Conservation (phyloP, 2,329 filamentous ascomycete genomes). For the Fusarium sp. region DNA sequence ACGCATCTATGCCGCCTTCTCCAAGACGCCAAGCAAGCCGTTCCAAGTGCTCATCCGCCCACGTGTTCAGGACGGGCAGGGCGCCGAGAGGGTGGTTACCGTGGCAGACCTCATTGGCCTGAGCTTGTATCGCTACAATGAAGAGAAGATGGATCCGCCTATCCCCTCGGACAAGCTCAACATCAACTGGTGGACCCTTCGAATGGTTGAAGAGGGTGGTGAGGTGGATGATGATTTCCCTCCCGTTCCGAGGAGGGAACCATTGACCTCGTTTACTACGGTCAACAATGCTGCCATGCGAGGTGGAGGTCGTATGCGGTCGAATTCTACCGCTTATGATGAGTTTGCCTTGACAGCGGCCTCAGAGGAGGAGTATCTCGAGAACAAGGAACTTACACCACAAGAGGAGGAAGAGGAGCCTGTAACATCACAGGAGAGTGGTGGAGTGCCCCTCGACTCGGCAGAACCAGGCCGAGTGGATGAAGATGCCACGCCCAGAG, state of each 20-base stretch:
- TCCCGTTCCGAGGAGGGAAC: slow-evolving; percentile 78
- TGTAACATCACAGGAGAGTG: slow-evolving; percentile 45
- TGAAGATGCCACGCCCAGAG: slow-evolving; percentile 43
- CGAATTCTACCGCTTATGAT: slow-evolving; percentile 82
- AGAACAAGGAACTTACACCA: slow-evolving; percentile 77
- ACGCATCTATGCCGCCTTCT: slow-evolving; percentile 82
- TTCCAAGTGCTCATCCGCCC: slow-evolving; percentile 79
- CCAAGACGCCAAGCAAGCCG: slow-evolving; percentile 71
- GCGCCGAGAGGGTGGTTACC: slow-evolving; percentile 70
- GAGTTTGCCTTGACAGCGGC: slow-evolving; percentile 85
- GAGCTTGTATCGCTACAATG: slow-evolving; percentile 80
- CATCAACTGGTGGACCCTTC: slow-evolving; percentile 84
- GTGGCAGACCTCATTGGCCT: slow-evolving; percentile 87
- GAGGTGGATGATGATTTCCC: slow-evolving; percentile 90
- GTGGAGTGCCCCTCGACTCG: slow-evolving; percentile 31
- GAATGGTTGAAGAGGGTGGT: slow-evolving; percentile 86
- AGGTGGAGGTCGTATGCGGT: slow-evolving; percentile 67
- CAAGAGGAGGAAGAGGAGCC: slow-evolving; percentile 67
- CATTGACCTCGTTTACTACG: slow-evolving; percentile 82
- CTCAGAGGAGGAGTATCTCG: slow-evolving; percentile 73
- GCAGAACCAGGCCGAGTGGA: slow-evolving; percentile 47
- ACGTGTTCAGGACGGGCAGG: slow-evolving; percentile 75
- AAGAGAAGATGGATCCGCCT: slow-evolving; percentile 78
- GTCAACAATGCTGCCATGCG: slow-evolving; percentile 84
- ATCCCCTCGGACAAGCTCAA: slow-evolving; percentile 75